A percentile compares a stretch with the other conserved stretches of the same genome.
These are phyloP conservation scores for Fusarium sp. DNA, from an alignment of 2,329 filamentous ascomycete genomes.

Conservation along the genomic window DNA sequence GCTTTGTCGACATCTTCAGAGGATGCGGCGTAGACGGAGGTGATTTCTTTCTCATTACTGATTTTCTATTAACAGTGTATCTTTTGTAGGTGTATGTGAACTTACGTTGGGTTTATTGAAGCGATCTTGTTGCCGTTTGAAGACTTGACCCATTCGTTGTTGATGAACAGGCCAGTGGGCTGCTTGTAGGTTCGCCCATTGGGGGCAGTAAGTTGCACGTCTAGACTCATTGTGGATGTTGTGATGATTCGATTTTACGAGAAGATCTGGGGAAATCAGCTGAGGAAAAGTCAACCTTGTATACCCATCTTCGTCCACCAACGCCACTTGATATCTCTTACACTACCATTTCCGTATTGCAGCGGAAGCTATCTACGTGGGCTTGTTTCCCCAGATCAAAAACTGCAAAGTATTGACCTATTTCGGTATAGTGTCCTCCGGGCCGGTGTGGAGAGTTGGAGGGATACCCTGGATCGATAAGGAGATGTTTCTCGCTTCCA, in stretches of 20 bases:
- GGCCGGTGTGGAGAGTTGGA: background rate
- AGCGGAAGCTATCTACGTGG: background rate
- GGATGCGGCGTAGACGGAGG: slow-evolving; percentile 47
- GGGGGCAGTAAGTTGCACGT: slow-evolving; percentile 49
- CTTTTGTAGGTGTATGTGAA: rapidly evolving
- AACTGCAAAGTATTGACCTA: slow-evolving; percentile 11
- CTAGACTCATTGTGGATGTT: slow-evolving; percentile 29
- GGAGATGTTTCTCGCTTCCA: background rate
- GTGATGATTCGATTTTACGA: background rate
- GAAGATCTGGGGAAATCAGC: background rate
- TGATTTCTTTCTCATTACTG: slow-evolving; percentile 49
- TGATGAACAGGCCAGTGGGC: slow-evolving; percentile 79
- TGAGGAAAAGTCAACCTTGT: slow-evolving; percentile 18
- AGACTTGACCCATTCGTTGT: slow-evolving; percentile 77
- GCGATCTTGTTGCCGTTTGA: slow-evolving; percentile 66
- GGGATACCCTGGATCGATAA: slow-evolving; percentile 11
- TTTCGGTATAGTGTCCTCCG: slow-evolving; percentile 12
- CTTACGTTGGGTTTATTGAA: slow-evolving; percentile 66
- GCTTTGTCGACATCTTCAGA: slow-evolving; percentile 49
- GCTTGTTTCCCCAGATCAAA: background rate
- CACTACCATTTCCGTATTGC: background rate
- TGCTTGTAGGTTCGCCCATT: slow-evolving; percentile 76
- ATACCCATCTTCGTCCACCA: background rate
- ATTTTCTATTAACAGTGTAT: background rate
- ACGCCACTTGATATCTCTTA: background rate